Percentiles rank a stretch among this genome's conserved stretches.
phyloP scores from a whole-genome alignment of 1,139 yeast genomes.

The Pichia kudriavzevii region DNA sequence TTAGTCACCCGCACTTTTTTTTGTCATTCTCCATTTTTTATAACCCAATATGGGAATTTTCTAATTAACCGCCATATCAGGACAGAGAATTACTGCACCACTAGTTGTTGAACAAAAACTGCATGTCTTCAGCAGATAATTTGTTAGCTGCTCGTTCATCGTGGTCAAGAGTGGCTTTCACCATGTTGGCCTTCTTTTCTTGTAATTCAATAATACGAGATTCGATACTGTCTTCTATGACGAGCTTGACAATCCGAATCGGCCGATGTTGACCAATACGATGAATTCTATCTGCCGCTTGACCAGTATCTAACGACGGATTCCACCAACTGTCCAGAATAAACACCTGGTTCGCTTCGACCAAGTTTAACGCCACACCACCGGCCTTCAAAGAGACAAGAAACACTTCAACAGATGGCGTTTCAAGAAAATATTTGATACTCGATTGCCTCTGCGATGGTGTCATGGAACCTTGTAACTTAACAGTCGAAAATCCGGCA shows the following conservation, averaged over 20 bases:
- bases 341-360: slow-evolving; percentile 96
- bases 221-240: slow-evolving; percentile 94
- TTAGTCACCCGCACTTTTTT: background rate
- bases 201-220: slow-evolving; percentile 91
- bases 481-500: slow-evolving; percentile 92
- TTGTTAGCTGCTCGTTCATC: slow-evolving; percentile 87
- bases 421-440: slow-evolving; percentile 85
- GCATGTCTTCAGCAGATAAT: slow-evolving; percentile 88
- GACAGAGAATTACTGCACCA: too few relatives aligned
- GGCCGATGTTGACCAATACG: slow-evolving; percentile 96
- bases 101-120: slow-evolving; percentile 62
- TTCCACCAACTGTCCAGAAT: slow-evolving; percentile 99
- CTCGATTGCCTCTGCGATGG: slow-evolving; percentile 91
- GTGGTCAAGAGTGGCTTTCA: slow-evolving; percentile 86
- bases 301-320: slow-evolving; percentile 91
- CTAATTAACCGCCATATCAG: too few relatives aligned
- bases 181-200: slow-evolving; percentile 97
- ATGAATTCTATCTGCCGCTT: slow-evolving; percentile 95
- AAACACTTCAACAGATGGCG: slow-evolving; percentile 85
- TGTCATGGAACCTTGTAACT: slow-evolving; percentile 92
- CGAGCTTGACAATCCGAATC: slow-evolving; percentile 83
- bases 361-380: slow-evolving; percentile 91
- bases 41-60: too few relatives aligned
- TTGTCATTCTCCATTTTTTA: too few relatives aligned
- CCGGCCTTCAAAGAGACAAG: slow-evolving; percentile 95